phyloP scores from a whole-genome alignment of 495 filamentous ascomycete genomes.

The Sphaerosporella brunnea region DNA sequence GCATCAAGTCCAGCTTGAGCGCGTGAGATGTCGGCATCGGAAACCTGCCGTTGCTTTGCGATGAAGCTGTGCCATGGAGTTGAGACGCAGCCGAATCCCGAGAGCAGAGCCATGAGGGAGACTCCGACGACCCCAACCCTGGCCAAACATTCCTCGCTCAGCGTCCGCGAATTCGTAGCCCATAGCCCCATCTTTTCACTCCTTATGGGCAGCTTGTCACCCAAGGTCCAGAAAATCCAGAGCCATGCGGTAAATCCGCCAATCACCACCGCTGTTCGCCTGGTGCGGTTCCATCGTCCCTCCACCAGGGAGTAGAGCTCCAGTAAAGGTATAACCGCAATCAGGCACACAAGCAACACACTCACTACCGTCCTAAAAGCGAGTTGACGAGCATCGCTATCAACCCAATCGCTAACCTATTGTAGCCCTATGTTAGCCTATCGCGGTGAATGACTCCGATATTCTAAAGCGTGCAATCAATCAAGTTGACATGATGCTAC shows the following conservation, averaged over 20 bases:
- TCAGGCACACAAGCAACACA: conserved; percentile 44
- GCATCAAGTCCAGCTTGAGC: conserved; percentile 58
- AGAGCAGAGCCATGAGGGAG: conserved; percentile 60
- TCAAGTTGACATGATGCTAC: too few species aligned
- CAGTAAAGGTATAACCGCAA: conserved; percentile 51
- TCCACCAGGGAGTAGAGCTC: conserved; percentile 50
- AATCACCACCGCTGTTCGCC: conserved; percentile 40
- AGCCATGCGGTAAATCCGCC: conserved; percentile 44
- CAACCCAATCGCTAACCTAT: conserved; percentile 56
- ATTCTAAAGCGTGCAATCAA: too few species aligned
- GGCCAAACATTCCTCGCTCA: conserved; percentile 58
- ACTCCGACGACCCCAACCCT: conserved; percentile 66
- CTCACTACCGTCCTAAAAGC: conserved; percentile 48
- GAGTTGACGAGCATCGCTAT: conserved; percentile 40
- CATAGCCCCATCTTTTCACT: conserved; percentile 26
- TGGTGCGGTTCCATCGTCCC: conserved; percentile 33
- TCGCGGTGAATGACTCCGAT: too few species aligned
- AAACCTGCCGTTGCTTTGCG: conserved; percentile 40
- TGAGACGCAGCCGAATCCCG: conserved; percentile 65
- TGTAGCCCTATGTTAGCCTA: conserved; percentile 56
- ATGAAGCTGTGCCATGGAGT: conserved; percentile 67
- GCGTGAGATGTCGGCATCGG: conserved; percentile 49
- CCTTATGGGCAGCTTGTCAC: conserved; percentile 42
- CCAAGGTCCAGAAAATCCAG: conserved; percentile 54
- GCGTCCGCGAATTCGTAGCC: conserved; percentile 28